Conservation (phyloP, 257 asterid species). For the Plantago major region DNA sequence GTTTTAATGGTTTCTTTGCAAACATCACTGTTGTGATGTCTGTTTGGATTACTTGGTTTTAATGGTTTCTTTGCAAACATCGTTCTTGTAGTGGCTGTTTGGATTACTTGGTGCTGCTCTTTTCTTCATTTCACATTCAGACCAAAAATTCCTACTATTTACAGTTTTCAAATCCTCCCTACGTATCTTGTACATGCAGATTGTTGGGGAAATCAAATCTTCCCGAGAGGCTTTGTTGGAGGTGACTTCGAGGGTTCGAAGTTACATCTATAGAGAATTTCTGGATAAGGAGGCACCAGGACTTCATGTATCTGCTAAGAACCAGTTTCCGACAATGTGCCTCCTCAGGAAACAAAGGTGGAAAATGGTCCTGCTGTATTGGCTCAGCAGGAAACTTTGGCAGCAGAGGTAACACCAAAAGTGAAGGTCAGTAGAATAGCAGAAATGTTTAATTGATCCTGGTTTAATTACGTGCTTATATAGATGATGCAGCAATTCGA, state of each 20-base stretch:
- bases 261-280: slow-evolving; percentile 39
- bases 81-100: slow-evolving; percentile 5
- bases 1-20: not conserved
- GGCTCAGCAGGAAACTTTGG: slow-evolving; percentile 33
- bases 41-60: slow-evolving; percentile 9
- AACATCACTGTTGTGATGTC: slow-evolving; percentile 2
- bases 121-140: slow-evolving; percentile 10
- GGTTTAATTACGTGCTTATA: not conserved
- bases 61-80: not conserved
- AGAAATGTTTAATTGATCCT: not conserved
- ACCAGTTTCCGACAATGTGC: slow-evolving; percentile 27
- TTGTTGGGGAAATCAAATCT: slow-evolving; percentile 65
- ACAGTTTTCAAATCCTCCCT: not conserved
- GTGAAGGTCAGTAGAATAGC: slow-evolving; percentile 30
- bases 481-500: not conserved
- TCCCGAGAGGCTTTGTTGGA: slow-evolving; percentile 57
- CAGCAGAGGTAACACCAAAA: slow-evolving; percentile 26
- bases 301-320: slow-evolving; percentile 22
- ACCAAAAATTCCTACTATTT: slow-evolving; percentile 3
- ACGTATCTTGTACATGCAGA: slow-evolving; percentile 33
- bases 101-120: slow-evolving; percentile 13
- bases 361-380: slow-evolving; percentile 35
- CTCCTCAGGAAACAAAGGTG: slow-evolving; percentile 29
- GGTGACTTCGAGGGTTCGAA: slow-evolving; percentile 52
- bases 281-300: slow-evolving; percentile 26